Evolutionary conservation across 2,329 filamentous ascomycete genomes (phyloP), one percentile per base, ranked within the genome.

Genomic region (Verticillium nonalfalfae): DNA sequence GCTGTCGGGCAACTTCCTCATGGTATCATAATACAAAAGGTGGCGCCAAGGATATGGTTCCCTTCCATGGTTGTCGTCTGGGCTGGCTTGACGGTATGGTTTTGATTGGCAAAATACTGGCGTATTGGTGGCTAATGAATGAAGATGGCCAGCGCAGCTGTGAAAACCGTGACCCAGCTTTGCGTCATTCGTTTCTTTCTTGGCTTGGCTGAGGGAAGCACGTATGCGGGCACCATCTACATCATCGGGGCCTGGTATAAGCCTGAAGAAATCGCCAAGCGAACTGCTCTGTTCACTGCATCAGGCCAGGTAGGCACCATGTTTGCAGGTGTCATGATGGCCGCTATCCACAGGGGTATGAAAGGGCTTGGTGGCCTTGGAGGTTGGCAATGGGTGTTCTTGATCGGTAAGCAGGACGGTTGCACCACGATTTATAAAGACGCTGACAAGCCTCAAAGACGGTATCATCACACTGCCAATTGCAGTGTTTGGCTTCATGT

Each of bases 251-350:
- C 81, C 0, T 88, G 85, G 85, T 88, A 88, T 66, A 87, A 80
- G 0, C 78, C 79, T 15, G 74, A 77, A 13, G 86, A 89, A 63
- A 78, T 89, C 0, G 85, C 84, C 1, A 89, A 88, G 68, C 79
- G 87, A 1, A 84, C 79, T 4, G 85, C 83, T 56, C 82, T 89
- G 57, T 89, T 89, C 67, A 86, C 84, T 1, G 78, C 83, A 0
- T 84, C 83, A 11, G 85, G 85, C 0, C 76, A 87, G 1, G 82
- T 82, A 0, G 85, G 85, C 0, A 85, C 81, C 0, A 83, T 87
- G 78, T 85, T 87, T 60, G 79, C 79, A 1, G 85, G 84, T 0
- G 82, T 81, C 64, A 76, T 86, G 33, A 82, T 85, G 66, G 80
- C 79, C 0, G 81, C 77, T 10, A 71, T 74, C 7, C 68, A 70